Evolutionary conservation across 1,284 basidiomycete species (phyloP).

Genomic region (Puccinia hordei): DNA sequence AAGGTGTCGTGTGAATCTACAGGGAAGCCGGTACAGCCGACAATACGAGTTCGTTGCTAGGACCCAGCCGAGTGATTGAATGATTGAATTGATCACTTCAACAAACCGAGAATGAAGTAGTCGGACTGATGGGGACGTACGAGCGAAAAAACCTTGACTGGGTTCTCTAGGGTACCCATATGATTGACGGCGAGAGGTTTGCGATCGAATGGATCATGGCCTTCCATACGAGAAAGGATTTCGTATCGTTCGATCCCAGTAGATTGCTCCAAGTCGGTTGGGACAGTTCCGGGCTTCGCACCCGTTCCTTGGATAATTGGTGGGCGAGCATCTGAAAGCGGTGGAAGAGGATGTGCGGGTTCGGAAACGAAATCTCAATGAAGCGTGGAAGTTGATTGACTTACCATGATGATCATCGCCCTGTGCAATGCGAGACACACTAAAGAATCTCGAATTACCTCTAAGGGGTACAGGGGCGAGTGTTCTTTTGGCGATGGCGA

Average conservation of each 20-base stretch:
- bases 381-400: constrained; percentile 62
- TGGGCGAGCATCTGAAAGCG: constrained; percentile 58
- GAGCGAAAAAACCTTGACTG: constrained; percentile 81
- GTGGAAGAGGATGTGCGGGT: constrained; percentile 33
- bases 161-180: constrained; percentile 82
- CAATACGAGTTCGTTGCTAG: constrained; percentile 75
- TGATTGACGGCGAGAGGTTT: constrained; percentile 81
- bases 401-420: constrained; percentile 65
- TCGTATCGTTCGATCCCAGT: constrained; percentile 97
- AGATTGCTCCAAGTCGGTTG: constrained; percentile 83
- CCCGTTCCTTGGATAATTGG: constrained; percentile 75
- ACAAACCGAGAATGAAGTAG: neutral
- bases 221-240: constrained; percentile 82
- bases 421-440: constrained; percentile 60
- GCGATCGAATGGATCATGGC: constrained; percentile 86
- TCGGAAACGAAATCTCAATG: neutral
- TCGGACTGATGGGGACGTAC: constrained; percentile 63
- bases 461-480: constrained; percentile 5
- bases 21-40: constrained; percentile 88
- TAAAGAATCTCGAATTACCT: constrained; percentile 10
- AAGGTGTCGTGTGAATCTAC: constrained; percentile 87
- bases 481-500: neutral
- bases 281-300: constrained; percentile 73
- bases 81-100: neutral
- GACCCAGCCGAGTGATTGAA: neutral